Base-by-base conservation (phyloP, 2,329 filamentous ascomycete genomes). In the Rutstroemia sydowiana region DNA sequence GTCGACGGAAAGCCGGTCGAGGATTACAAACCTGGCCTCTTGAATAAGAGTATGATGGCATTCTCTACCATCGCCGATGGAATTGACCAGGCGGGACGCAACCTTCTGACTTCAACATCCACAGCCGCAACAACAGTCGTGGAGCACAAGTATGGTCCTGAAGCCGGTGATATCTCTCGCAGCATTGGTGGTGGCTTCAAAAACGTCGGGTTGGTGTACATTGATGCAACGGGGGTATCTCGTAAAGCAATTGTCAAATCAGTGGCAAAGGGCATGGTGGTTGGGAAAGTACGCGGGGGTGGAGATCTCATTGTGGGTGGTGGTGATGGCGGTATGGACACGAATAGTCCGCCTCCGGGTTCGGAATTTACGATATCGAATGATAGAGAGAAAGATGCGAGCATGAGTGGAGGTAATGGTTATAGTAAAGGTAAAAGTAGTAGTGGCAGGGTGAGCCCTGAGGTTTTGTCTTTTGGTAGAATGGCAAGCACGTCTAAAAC, bases 21-120 rank as follows among this genome's bases (percentile, higher is more conserved):
- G 16, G 70, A 73, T 16, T 95, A 93, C 71, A 95, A 95, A 70
- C 92, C 93, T 0, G 92, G 93, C 5, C 72, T 98, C 28, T 72
- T 98, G 59, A 98, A 98, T 73, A 96, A 95, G 76, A 90, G 85
- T 57, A 75, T 98, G 73, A 97, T 98, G 74, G 93, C 93, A 0
- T 97, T 97, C 68, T 89, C 87, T 36, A 98, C 93, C 0, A 81
- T 98, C 41, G 88, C 90, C 21, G 93, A 98, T 63, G 93, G 93
- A 34, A 87, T 97, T 53, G 91, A 95, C 60, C 85, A 95, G 60
- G 87, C 88, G 1, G 87, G 89, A 1, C 85, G 85, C 48, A 87
- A 82, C 56, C 73, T 98, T 28, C 75, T 98, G 28, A 80, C 78
- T 4, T 84, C 84, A 9, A 81, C 85, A 2, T 85, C 88, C 3